phyloP scores from a whole-genome alignment of 768 basidiomycete genomes.

The Podaxis mareebaensis region DNA sequence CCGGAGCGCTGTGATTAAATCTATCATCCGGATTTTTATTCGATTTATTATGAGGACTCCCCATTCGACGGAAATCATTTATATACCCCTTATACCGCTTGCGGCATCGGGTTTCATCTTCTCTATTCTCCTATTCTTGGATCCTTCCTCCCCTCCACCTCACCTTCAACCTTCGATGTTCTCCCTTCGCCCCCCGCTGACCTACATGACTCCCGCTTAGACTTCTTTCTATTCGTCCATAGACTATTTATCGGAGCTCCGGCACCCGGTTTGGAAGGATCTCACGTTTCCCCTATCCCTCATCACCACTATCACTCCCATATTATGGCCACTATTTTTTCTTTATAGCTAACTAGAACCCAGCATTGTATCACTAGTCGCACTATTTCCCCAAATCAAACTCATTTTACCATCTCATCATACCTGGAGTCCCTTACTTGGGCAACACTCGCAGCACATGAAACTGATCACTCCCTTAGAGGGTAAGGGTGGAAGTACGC shows the following conservation, averaged over 20 bases:
- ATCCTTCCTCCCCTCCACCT: neutral
- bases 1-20: constrained; percentile 50
- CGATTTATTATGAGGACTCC: neutral
- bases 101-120: neutral
- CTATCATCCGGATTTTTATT: neutral
- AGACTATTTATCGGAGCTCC: constrained; percentile 11
- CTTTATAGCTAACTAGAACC: constrained; percentile 8
- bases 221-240: neutral
- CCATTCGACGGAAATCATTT: neutral
- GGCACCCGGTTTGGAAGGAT: constrained; percentile 12
- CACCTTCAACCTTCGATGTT: neutral
- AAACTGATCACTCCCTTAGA: neutral
- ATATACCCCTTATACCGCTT: constrained; percentile 6
- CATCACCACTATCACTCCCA: neutral
- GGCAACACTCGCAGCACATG: no score
- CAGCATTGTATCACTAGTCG: constrained; percentile 14
- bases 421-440: neutral
- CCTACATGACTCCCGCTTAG: neutral
- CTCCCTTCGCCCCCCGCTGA: neutral
- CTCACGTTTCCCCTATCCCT: neutral
- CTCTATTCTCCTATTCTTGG: constrained; percentile 13
- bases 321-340: constrained; percentile 3
- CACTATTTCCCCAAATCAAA: constrained; percentile 3
- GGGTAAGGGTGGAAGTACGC: neutral
- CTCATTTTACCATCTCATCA: neutral